phyloP scores from a whole-genome alignment of 306 rosid species.

The Fagus sylvatica region DNA sequence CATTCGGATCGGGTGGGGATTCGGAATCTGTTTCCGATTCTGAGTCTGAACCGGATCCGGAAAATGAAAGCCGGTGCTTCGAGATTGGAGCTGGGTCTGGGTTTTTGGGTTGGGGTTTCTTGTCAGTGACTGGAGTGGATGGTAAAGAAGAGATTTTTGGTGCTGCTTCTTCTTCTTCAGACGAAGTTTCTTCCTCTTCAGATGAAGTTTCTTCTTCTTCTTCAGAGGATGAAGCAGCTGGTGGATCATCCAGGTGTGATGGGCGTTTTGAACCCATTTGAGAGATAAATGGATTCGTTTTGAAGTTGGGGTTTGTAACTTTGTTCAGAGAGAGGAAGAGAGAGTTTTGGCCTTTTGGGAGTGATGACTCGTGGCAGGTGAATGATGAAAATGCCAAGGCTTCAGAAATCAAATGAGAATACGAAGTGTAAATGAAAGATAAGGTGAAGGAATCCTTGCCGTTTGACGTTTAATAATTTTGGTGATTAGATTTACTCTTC shows the following conservation, averaged over 20 bases:
- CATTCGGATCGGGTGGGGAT: background rate
- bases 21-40: constrained; percentile 49
- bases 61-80: constrained; percentile 31
- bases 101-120: constrained; percentile 29
- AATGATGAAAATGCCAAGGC: background rate
- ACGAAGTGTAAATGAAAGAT: too few species aligned
- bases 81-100: constrained; percentile 23
- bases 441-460: too few species aligned
- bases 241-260: constrained; percentile 67
- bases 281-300: too few species aligned
- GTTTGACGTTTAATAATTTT: too few species aligned
- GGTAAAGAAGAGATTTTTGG: constrained; percentile 13
- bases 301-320: constrained; percentile 34
- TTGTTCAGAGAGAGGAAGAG: too few species aligned
- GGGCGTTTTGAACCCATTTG: constrained; percentile 66
- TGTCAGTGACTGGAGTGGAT: constrained; percentile 12
- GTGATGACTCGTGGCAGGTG: too few species aligned
- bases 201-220: constrained; percentile 34
- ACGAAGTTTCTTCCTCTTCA: constrained; percentile 41
- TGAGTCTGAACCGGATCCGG: constrained; percentile 47
- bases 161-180: constrained; percentile 2
- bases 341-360: background rate
- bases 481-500: too few species aligned
- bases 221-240: constrained; percentile 59
- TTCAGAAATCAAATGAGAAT: too few species aligned